Evolutionary conservation across 345 rosid genomes (phyloP), one percentile per base, ranked within the genome.

Genomic region (Eucalyptus globulus): DNA sequence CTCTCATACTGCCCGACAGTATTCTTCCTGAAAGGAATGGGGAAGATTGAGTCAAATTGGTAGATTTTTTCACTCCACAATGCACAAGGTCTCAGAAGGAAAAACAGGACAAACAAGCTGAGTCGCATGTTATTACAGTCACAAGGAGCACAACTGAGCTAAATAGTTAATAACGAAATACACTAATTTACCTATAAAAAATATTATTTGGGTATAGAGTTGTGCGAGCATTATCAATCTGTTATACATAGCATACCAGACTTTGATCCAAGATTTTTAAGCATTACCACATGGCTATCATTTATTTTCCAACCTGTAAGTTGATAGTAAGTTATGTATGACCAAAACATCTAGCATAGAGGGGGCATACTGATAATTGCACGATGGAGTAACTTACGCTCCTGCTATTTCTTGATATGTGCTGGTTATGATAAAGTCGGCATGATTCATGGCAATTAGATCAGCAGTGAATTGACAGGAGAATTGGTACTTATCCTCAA

Each of bases 321-420:
- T 86, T n/a, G 21, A 72, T 72, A 37, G 11, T 72, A 72, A 5
- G 83, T 5, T 24, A 72, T 13, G 4, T 37, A 37, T 10, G 83
- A 43, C 22, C 83, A 21, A 19, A 72, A 24, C 83, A 72, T 72
- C 27, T 10, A 72, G 83, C 83, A 21, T 72, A 37, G 83, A 34
- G 43, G 14, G 27, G 83, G 26, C 45, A 37, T 37, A 72, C 83
- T 9, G 50, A 47, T 56, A 47, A 22, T 50, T 80, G 67, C 45
- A 15, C 51, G 4, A 9, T 49, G 26, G 40, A 24, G 29, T 21
- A 56, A 49, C 54, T 89, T 76, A 92, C 94, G 89, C 92, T 90
- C 92, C 94, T 86, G 93, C 93, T 81, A 91, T 93, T 85, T 93
- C 94, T 88, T 93, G 94, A 93, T 89, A 93, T 47, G 94, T 93